Evolutionary conservation across 345 rosid species (phyloP), one percentile per base, ranked within the genome.

Genomic region (Reutealis trisperma): DNA sequence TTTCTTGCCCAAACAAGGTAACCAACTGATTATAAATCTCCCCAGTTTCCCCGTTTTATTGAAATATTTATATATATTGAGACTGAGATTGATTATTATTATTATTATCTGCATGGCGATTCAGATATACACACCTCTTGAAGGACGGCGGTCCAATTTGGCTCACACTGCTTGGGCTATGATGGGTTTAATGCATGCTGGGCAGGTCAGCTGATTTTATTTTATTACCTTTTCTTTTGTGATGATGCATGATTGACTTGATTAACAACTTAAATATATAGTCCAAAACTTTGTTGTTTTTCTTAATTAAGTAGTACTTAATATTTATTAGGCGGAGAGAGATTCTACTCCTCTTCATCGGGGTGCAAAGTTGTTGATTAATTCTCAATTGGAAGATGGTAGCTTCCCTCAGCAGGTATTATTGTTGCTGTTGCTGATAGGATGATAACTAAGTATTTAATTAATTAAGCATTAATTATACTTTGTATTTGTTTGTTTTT

Each of bases 281-380:
- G 1, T 27, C 30, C 30, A 27, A 27, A 27, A 27, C 30, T 0
- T 27, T 27, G 30, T 34, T 34, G 37, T 34, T 34, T 34, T 34
- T 34, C 37, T 32, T 32, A 32, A 32, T 32, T 32, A 32, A 3
- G n/a, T n/a, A 32, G 3, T 32, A 32, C 37, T 32, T 32, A 32
- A 32, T 32, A 32, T n/a, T 21, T 21, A 8, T n/a, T 61, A 81
- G 84, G 70, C 32, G 47, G 63, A 71, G 41, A 77, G 84, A 27
- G 90, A 92, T 77, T 88, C 91, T 1, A 79, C 76, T 13, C 94
- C 98, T 37, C 83, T 92, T 81, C 92, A 89, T 67, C 84, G 79
- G 2, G 97, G 88, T 21, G 95, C 88, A 21, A 93, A 86, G 74
- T 73, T 92, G 49, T 71, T 93, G 76, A 92, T 93, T 79, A 92